Evolutionary conservation across 2,329 filamentous ascomycete genomes (phyloP).

Genomic region (Blastomyces gilchristii): DNA sequence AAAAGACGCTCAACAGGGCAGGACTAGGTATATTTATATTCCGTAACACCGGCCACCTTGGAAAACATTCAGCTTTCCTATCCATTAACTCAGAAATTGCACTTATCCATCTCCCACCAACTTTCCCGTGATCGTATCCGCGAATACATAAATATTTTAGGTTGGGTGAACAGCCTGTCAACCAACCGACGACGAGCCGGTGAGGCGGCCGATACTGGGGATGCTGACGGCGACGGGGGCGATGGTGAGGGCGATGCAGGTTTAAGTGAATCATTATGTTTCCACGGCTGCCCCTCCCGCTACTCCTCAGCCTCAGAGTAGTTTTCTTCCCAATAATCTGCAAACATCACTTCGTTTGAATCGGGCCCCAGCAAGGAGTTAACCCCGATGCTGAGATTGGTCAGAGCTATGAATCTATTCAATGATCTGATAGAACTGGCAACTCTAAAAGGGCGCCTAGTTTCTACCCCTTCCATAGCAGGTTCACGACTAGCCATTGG

Average conservation of each 20-base stretch:
- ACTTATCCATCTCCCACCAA: neutral
- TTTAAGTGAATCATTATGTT: neutral
- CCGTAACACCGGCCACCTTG: neutral
- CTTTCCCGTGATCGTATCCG: neutral
- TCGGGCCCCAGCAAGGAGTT: neutral
- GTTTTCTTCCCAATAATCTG: neutral
- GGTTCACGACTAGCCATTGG: neutral
- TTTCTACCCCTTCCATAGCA: neutral
- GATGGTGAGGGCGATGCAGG: neutral
- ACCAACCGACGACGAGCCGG: neutral
- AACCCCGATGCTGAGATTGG: conserved; percentile 4
- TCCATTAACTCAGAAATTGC: conserved; percentile 5
- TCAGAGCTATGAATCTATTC: conserved; percentile 2
- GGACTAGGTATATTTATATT: neutral
- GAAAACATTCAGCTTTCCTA: neutral
- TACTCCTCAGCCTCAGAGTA: neutral
- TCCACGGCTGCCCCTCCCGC: neutral
- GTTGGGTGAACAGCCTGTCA: neutral
- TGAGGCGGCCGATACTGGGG: neutral
- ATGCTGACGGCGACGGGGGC: too few relatives aligned
- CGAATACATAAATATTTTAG: conserved; percentile 2
- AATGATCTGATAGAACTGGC: conserved; percentile 2
- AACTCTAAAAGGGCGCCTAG: too few relatives aligned
- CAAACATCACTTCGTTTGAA: neutral
- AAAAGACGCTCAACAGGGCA: too few relatives aligned